Evolutionary conservation across 805 yeast genomes (phyloP).

Genomic region (Sungouiella blattae): DNA sequence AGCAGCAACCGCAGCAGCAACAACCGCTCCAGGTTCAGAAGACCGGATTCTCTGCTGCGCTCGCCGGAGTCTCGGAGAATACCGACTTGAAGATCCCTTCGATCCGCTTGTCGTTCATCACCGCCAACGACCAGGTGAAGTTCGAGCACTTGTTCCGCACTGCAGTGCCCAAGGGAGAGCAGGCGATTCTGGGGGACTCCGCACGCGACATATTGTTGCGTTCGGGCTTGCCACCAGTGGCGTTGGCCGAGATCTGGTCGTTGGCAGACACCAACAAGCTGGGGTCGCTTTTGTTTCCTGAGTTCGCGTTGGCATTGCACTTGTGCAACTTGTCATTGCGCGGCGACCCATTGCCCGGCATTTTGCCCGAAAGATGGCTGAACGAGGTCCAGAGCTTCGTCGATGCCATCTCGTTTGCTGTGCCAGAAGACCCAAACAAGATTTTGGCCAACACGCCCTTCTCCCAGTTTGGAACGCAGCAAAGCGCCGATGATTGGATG

Average conservation of each 20-base stretch:
- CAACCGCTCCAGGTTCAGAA: constrained; percentile 37
- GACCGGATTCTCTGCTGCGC: constrained; percentile 42
- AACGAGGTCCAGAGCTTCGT: constrained; percentile 88
- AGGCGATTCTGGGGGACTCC: constrained; percentile 62
- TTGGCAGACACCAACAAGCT: constrained; percentile 84
- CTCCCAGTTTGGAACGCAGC: no score
- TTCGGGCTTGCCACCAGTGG: constrained; percentile 71
- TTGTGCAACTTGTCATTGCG: constrained; percentile 73
- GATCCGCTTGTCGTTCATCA: constrained; percentile 78
- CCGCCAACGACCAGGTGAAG: constrained; percentile 80
- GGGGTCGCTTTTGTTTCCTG: constrained; percentile 86
- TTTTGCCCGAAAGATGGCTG: constrained; percentile 65
- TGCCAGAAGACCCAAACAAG: constrained; percentile 54
- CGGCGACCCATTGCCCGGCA: constrained; percentile 74
- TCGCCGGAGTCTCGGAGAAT: constrained; percentile 48
- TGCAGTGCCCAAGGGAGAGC: constrained; percentile 70
- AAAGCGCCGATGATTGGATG: constrained; percentile 19
- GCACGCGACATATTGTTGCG: constrained; percentile 78
- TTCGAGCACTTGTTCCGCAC: constrained; percentile 82
- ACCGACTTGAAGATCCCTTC: constrained; percentile 62
- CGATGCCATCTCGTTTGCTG: constrained; percentile 78
- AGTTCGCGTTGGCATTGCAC: constrained; percentile 88
- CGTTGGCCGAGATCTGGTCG: constrained; percentile 85
- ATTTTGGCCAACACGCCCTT: constrained; percentile 45
- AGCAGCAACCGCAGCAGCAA: constrained; percentile 8